A percentile compares a stretch with the other conserved stretches of the same genome.
Evolutionary conservation across 2,329 filamentous ascomycete genomes (phyloP).

Genomic region (Canariomyces notabilis): DNA sequence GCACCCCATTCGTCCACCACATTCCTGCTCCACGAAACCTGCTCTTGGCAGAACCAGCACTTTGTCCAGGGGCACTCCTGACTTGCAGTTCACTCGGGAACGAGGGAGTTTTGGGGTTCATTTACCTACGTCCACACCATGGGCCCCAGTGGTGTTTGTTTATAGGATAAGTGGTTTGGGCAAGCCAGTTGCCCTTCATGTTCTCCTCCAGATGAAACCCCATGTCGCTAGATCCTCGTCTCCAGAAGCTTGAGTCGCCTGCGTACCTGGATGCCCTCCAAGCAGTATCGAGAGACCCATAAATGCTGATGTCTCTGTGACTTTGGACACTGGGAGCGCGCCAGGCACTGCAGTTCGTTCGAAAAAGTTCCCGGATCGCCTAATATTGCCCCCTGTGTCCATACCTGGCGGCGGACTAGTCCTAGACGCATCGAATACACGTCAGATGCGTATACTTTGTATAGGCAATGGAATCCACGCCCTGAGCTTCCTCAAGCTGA

Average conservation of each 20-base stretch:
- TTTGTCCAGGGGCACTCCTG: neutral
- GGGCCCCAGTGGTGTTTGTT: neutral
- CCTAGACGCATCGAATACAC: no score
- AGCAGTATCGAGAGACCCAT: neutral
- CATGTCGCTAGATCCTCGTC: neutral
- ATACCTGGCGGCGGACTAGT: no score
- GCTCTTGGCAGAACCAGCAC: conserved; percentile 13
- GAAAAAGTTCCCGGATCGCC: neutral
- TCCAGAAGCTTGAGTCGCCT: neutral
- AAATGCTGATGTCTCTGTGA: neutral
- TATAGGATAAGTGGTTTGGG: neutral
- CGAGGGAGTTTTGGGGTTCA: neutral
- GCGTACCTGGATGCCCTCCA: neutral
- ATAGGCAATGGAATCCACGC: no score
- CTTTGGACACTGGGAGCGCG: neutral
- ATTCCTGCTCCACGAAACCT: conserved; percentile 11
- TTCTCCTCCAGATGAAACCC: neutral
- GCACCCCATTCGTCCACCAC: conserved; percentile 19
- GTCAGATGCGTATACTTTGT: no score
- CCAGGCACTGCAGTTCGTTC: neutral
- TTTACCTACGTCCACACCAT: neutral
- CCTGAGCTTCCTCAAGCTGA: no score
- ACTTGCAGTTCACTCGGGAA: conserved; percentile 2
- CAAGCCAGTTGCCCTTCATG: neutral
- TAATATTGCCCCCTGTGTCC: neutral